Percentiles rank a stretch among this genome's conserved stretches.
phyloP scores from a whole-genome alignment of 2,329 filamentous ascomycete species.

The Ceratocystis harringtonii region DNA sequence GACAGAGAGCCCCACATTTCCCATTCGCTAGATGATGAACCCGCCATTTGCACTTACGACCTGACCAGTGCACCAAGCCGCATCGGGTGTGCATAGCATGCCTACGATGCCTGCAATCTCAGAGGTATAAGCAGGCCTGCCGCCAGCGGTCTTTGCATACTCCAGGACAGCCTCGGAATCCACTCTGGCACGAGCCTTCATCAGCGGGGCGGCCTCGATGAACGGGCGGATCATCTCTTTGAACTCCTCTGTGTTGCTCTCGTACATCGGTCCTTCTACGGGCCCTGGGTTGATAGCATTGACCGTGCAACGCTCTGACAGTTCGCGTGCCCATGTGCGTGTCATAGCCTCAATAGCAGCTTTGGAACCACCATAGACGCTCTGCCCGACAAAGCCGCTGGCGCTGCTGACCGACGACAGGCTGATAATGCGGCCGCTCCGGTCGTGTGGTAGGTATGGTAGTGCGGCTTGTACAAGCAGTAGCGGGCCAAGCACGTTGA shows the following conservation, averaged over 20 bases:
- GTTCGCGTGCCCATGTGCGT: constrained; percentile 42
- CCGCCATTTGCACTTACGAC: constrained; percentile 71
- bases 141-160: constrained; percentile 18
- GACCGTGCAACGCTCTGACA: constrained; percentile 37
- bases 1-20: constrained; percentile 17
- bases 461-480: constrained; percentile 60
- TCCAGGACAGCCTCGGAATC: constrained; percentile 18
- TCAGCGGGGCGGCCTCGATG: constrained; percentile 44
- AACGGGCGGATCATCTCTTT: constrained; percentile 29
- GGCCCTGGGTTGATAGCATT: constrained; percentile 45
- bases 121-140: constrained; percentile 19
- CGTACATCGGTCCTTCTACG: constrained; percentile 39
- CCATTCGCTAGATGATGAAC: constrained; percentile 30
- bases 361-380: constrained; percentile 43
- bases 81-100: constrained; percentile 40
- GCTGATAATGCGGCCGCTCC: constrained; percentile 42
- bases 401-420: constrained; percentile 40
- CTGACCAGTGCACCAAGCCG: constrained; percentile 64
- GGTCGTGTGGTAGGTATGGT: constrained; percentile 54
- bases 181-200: constrained; percentile 32
- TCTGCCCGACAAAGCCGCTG: constrained; percentile 39
- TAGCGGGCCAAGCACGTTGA: constrained; percentile 72
- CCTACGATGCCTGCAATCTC: constrained; percentile 20
- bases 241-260: constrained; percentile 29
- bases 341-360: constrained; percentile 45